Evolutionary conservation across 2,329 filamentous ascomycete species (phyloP), one percentile per base, ranked within the genome.

Genomic region (Tolypocladium sp.): DNA sequence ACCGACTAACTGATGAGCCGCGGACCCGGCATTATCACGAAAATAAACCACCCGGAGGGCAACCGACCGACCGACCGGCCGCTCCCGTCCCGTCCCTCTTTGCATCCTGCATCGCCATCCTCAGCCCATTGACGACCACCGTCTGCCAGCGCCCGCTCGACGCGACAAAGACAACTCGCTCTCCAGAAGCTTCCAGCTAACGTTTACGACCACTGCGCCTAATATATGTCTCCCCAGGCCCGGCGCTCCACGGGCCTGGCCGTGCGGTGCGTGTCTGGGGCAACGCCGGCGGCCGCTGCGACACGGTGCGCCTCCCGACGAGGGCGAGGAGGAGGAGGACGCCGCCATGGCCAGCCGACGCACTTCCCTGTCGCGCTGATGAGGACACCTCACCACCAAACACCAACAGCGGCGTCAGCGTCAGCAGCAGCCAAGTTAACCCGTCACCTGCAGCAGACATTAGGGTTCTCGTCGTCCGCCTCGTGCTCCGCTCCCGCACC

Each of bases 181-280:
- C n/a, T n/a, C n/a, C n/a, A n/a, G n/a, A n/a, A n/a, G n/a, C n/a
- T n/a, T n/a, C n/a, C n/a, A n/a, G n/a, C n/a, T n/a, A n/a, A n/a
- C n/a, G n/a, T n/a, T n/a, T n/a, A n/a, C n/a, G n/a, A n/a, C n/a
- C n/a, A 4, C 44, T 49, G 44, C 44, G 46, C 27, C 20, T 4
- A 3, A 17, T 49, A 44, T 60, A 71, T 77, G 70, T 67, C 67
- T 69, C 61, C 66, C 63, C 70, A 68, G 68, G 67, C 68, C 61
- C 67, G 64, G 65, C 69, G 66, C 65, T 67, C 68, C 61, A 64
- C 64, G 64, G 66, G 68, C 65, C 63, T 68, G 60, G 66, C 65
- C 62, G 64, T 66, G 55, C 30, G 58, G 53, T 60, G 57, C 59
- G 33, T 52, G 58, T 58, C 60, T 38, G 54, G 44, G 37, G 54